Base-by-base conservation (phyloP, 108 stramenopile species). In the Fistulifera solaris region DNA sequence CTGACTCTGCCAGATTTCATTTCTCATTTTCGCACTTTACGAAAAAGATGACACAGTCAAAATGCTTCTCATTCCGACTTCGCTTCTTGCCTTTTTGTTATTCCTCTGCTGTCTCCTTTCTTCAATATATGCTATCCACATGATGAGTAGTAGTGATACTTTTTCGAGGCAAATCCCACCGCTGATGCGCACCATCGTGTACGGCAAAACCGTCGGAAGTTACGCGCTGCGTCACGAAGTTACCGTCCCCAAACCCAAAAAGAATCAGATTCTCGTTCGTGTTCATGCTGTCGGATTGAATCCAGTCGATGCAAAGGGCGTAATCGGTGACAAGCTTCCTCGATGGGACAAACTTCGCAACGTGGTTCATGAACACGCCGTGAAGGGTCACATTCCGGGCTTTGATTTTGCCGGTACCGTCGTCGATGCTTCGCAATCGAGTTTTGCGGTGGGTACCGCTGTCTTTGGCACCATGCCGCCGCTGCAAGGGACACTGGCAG, bases 261-360 rank as follows among this genome's bases (percentile, higher is more conserved):
- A 35, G 38, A 14, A 44, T 48, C 58, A 44, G 16, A 12, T 59
- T 11, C 47, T 26, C 23, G 27, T 48, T 12, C 26, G 16, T 12
- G 75, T 81, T 0, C 48, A 61, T 40, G 45, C 66, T 0, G 62
- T 48, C 1, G 75, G 75, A 16, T 40, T 73, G 23, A 81, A 81
- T 62, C 79, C 79, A 12, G 79, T 81, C 0, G 79, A 81, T 38
- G 79, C 79, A 44, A 81, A 81, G 65, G 40, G 62, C 7, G 61
- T 81, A 46, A 43, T 77, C 27, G 79, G 79, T 14, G 79, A 76
- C 66, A 81, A 81, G 56, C 28, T 81, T 11, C 72, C 70, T 15
- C 40, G 51, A 35, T 68, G 67, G 69, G 50, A 46, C 18, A 35
- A 16, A 22, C 14, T 56, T 24, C 56, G 70, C 42, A 52, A 42